Evolutionary conservation across 345 rosid genomes (phyloP).

Genomic region (Citrus inodora): DNA sequence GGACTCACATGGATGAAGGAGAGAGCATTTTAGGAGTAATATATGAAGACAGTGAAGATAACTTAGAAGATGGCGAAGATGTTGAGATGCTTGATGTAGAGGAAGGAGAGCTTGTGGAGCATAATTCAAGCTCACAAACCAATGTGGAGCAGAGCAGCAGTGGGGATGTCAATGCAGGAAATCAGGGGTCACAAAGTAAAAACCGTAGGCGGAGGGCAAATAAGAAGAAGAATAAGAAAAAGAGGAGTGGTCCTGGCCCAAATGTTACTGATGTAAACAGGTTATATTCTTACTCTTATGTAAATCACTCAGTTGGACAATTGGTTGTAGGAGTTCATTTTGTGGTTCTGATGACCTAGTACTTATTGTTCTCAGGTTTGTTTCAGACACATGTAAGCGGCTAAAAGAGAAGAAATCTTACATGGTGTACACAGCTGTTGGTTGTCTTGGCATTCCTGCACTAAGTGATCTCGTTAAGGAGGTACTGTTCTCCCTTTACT

Average conservation of each 20-base stretch:
- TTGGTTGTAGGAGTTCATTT: not conserved
- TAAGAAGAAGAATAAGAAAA: slow-evolving; percentile 56
- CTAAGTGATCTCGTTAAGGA: slow-evolving; percentile 70
- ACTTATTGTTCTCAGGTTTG: slow-evolving; percentile 59
- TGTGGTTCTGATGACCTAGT: not conserved
- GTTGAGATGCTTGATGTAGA: slow-evolving; percentile 81
- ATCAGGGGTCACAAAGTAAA: slow-evolving; percentile 30
- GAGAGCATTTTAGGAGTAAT: slow-evolving; percentile 52
- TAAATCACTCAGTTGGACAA: not conserved
- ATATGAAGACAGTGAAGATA: slow-evolving; percentile 33
- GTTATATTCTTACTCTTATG: slow-evolving; percentile 23
- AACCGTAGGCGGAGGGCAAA: slow-evolving; percentile 36
- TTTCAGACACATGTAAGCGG: slow-evolving; percentile 68
- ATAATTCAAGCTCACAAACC: slow-evolving; percentile 8
- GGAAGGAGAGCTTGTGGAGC: slow-evolving; percentile 75
- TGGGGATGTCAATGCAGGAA: slow-evolving; percentile 21
- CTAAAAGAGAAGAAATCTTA: slow-evolving; percentile 91
- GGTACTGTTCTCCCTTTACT: slow-evolving; percentile 42
- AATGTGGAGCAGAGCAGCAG: slow-evolving; percentile 15
- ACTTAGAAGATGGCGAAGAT: slow-evolving; percentile 47
- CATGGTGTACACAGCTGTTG: slow-evolving; percentile 86
- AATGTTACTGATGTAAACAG: slow-evolving; percentile 56
- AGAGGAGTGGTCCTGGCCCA: slow-evolving; percentile 33
- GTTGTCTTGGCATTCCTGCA: slow-evolving; percentile 77
- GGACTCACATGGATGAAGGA: slow-evolving; percentile 54